These are phyloP conservation scores for Xylariaceae sp. DNA, from an alignment of 2,329 filamentous ascomycete genomes.

Conservation along the genomic window DNA sequence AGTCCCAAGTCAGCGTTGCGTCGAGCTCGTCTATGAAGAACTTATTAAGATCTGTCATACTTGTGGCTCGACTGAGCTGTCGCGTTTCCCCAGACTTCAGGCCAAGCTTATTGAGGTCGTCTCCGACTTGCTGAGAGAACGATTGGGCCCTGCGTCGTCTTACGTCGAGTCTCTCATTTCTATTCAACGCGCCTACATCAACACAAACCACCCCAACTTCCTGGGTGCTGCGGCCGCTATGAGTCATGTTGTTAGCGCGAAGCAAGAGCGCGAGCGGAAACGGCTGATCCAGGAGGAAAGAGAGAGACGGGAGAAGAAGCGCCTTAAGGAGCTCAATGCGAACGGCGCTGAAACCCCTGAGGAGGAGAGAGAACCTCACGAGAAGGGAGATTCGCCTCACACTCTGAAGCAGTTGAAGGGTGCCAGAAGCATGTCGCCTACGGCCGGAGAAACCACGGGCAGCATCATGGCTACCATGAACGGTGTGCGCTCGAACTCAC, in stretches of 20 bases:
- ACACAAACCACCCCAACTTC: conserved; percentile 99
- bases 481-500: conserved; percentile 56
- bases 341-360: conserved; percentile 68
- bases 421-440: conserved; percentile 76
- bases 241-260: conserved; percentile 91
- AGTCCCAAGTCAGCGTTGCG: conserved; percentile 89
- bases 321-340: conserved; percentile 75
- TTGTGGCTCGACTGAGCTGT: conserved; percentile 89
- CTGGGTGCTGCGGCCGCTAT: conserved; percentile 93
- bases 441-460: conserved; percentile 54
- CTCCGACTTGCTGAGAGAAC: conserved; percentile 87
- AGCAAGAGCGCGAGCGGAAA: conserved; percentile 90
- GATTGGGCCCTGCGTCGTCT: conserved; percentile 77
- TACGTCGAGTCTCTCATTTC: conserved; percentile 97
- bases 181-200: conserved; percentile 97
- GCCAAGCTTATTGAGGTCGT: conserved; percentile 97
- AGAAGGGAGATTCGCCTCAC: conserved; percentile 53
- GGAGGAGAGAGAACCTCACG: conserved; percentile 56
- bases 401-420: conserved; percentile 59
- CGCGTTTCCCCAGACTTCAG: conserved; percentile 85
- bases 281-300: conserved; percentile 74
- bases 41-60: conserved; percentile 99
- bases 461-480: conserved; percentile 64
- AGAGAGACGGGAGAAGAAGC: conserved; percentile 75
- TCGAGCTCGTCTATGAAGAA: conserved; percentile 97